Conservation (phyloP, 192 early-diverging fungal genomes). For the Gryganskiella cystojenkinii region DNA sequence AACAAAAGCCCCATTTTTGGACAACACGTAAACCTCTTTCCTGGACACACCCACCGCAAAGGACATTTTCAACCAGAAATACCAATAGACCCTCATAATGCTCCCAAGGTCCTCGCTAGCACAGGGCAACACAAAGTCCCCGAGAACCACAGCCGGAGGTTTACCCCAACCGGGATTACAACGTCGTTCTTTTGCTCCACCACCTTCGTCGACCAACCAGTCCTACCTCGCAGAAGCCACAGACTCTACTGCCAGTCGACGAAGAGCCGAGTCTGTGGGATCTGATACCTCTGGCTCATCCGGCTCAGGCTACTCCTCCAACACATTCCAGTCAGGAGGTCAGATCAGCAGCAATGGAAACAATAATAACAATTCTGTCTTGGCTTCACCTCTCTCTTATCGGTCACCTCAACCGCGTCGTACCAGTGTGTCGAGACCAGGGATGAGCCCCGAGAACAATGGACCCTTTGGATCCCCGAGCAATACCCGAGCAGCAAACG, state of each 20-base stretch:
- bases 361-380: slow-evolving; percentile 2
- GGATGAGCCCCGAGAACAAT: slow-evolving; percentile 1
- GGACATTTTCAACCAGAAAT: too few relatives aligned
- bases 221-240: slow-evolving; percentile 44
- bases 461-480: slow-evolving; percentile 4
- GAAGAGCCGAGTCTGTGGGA: slow-evolving; percentile 27
- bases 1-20: too few relatives aligned
- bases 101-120: slow-evolving; percentile 19
- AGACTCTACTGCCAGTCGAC: slow-evolving; percentile 18
- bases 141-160: slow-evolving; percentile 30
- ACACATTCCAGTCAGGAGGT: not conserved
- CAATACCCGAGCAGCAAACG: slow-evolving; percentile 8
- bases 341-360: not conserved
- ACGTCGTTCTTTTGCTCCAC: slow-evolving; percentile 17
- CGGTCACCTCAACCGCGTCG: slow-evolving; percentile 22
- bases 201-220: slow-evolving; percentile 11
- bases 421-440: slow-evolving; percentile 14
- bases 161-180: slow-evolving; percentile 21
- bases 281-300: too few relatives aligned
- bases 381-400: slow-evolving; percentile 25
- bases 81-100: slow-evolving; percentile 6
- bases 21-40: too few relatives aligned
- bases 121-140: slow-evolving; percentile 35
- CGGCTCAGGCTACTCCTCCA: not conserved
- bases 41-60: not conserved